Conservation (phyloP, 2,329 filamentous ascomycete genomes). For the Ophiostoma ulmi region DNA sequence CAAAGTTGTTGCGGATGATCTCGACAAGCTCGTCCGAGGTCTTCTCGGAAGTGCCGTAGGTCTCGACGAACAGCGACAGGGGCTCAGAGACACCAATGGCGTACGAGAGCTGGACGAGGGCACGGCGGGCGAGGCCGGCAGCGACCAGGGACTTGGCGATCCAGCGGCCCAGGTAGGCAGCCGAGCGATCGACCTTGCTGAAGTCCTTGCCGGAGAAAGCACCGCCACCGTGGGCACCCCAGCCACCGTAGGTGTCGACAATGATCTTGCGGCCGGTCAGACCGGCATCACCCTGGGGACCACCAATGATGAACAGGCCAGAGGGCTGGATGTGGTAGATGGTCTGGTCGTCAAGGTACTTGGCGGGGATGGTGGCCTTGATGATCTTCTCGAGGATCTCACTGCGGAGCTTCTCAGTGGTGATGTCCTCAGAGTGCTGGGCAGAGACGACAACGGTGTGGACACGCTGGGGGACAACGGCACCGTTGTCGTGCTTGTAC, state of each 20-base stretch:
- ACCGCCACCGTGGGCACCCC: conserved; percentile 99
- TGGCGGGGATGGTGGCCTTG: conserved; percentile 84
- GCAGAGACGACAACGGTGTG: conserved; percentile 96
- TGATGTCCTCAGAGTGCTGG: conserved; percentile 84
- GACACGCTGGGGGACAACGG: conserved; percentile 84
- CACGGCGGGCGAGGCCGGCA: conserved; percentile 83
- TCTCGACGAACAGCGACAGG: conserved; percentile 95
- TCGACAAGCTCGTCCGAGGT: conserved; percentile 86
- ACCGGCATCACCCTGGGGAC: conserved; percentile 97
- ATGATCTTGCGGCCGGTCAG: conserved; percentile 99
- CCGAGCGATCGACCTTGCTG: conserved; percentile 99
- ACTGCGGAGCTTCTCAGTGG: conserved; percentile 86
- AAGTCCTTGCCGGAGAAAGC: conserved; percentile 99
- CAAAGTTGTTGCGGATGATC: conserved; percentile 95
- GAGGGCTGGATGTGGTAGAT: conserved; percentile 99
- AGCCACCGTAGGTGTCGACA: conserved; percentile 98
- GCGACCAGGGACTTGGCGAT: conserved; percentile 96
- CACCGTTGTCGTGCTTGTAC: conserved; percentile 94
- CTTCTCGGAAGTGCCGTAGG: conserved; percentile 90
- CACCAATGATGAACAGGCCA: conserved; percentile 97
- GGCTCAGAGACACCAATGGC: conserved; percentile 98
- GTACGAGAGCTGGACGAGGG: conserved; percentile 96
- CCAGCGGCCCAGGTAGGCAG: conserved; percentile 96
- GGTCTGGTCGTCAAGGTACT: conserved; percentile 89
- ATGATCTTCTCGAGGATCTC: conserved; percentile 97